Percentiles rank a stretch among this genome's conserved stretches.
Conservation (phyloP, 495 filamentous ascomycete genomes). For the Aspergillus ostianus region DNA sequence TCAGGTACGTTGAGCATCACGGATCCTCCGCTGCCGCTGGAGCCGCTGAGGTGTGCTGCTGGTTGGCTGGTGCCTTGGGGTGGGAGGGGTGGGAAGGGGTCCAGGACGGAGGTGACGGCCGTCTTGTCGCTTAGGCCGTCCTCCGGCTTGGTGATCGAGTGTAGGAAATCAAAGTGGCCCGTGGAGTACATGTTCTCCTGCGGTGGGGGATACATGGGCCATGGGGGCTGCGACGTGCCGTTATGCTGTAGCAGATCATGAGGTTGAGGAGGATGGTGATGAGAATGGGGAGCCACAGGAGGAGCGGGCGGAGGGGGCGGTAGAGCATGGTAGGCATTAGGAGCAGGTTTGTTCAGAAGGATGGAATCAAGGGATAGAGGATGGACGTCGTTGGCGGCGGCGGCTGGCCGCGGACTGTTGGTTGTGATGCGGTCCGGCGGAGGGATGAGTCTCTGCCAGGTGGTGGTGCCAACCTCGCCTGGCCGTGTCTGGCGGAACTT, state of each 20-base stretch:
- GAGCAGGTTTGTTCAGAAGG: constrained; percentile 34
- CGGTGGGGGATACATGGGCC: constrained; percentile 38
- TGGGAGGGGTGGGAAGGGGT: constrained; percentile 36
- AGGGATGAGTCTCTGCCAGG: constrained; percentile 51
- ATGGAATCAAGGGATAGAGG: constrained; percentile 42
- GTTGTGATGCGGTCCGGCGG: constrained; percentile 38
- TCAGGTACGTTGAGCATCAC: constrained; percentile 45
- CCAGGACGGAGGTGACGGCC: constrained; percentile 41
- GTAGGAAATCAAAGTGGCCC: constrained; percentile 37
- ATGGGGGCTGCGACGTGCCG: constrained; percentile 32
- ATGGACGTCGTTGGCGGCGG: constrained; percentile 38
- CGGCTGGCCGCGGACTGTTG: constrained; percentile 35
- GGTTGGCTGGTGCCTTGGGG: constrained; percentile 36
- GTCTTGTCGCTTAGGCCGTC: constrained; percentile 41
- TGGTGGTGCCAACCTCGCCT: constrained; percentile 48
- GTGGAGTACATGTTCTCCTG: constrained; percentile 41
- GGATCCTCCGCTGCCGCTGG: constrained; percentile 32
- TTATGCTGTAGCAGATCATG: constrained; percentile 36
- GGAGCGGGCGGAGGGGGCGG: background rate
- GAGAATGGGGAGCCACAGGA: background rate
- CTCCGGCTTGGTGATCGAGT: constrained; percentile 38
- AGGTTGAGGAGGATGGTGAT: constrained; percentile 12
- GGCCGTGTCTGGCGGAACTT: constrained; percentile 48
- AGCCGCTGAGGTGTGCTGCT: constrained; percentile 24
- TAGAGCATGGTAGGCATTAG: constrained; percentile 35